These are phyloP conservation scores for Colletotrichum eleusines DNA, from an alignment of 2,329 filamentous ascomycete genomes.

Conservation along the genomic window DNA sequence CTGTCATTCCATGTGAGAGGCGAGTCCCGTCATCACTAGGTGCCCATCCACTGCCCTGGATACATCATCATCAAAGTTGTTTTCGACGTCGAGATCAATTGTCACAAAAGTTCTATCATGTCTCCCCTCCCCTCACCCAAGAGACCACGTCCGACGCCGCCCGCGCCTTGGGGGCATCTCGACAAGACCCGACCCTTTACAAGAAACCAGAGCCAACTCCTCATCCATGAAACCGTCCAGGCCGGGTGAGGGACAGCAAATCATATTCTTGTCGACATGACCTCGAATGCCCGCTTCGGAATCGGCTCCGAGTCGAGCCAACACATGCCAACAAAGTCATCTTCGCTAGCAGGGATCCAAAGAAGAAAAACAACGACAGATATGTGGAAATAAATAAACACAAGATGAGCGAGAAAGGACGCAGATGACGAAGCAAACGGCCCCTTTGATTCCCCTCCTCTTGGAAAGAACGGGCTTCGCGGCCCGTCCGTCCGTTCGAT, in stretches of 20 bases:
- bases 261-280: background rate
- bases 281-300: background rate
- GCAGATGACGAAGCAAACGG: constrained; percentile 1
- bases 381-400: constrained; percentile 5
- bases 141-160: background rate
- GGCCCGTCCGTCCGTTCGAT: constrained; percentile 14
- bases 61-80: background rate
- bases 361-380: background rate
- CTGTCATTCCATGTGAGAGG: background rate
- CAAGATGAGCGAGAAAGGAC: background rate
- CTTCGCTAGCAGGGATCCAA: background rate
- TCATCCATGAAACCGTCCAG: background rate
- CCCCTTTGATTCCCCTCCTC: background rate
- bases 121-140: background rate
- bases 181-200: background rate
- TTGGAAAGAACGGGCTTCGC: background rate
- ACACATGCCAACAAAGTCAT: background rate
- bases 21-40: no score
- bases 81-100: constrained; percentile 8
- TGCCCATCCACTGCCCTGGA: rapidly evolving
- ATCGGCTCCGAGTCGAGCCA: background rate
- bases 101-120: constrained; percentile 1
- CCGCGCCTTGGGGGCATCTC: constrained; percentile 1
- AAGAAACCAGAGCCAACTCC: background rate
- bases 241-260: background rate